Evolutionary conservation across 768 basidiomycete genomes (phyloP), one percentile per base, ranked within the genome.

Genomic region (Xerocomus potaroensis): DNA sequence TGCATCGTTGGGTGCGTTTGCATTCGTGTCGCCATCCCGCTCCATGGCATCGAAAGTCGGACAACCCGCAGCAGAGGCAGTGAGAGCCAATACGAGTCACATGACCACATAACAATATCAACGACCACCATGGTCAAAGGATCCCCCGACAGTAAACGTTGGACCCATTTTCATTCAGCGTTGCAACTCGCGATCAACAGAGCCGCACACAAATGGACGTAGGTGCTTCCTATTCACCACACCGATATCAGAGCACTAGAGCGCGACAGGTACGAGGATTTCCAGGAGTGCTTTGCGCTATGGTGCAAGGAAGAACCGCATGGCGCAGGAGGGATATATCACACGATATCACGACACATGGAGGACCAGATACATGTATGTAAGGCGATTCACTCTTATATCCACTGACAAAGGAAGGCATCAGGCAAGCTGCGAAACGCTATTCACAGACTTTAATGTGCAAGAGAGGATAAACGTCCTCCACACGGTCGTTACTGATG

Each of bases 391-490:
- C 4, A 21, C 31, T 29, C 21, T 41, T 22, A 34, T 21, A 22
- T 45, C 27, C 45, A 16, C 23, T 41, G 32, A 55, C 37, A 16
- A 29, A 3, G 33, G 11, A 14, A 42, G n/a, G 26, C 24, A n/a
- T n/a, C 43, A 88, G 85, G 75, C 77, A 30, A 78, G 82, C 50
- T 73, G 84, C 32, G 83, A 88, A 42, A 76, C 80, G 30, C 51
- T 90, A n/a, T 83, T 88, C 61, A 77, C 72, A 23, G 76, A 83
- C 45, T 83, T 84, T 56, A 72, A 78, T 41, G 80, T 85, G 2
- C 78, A 79, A 53, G 80, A 83, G 36, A 83, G 79, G 53, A 76
- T 90, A 26, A 87, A 91, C 60, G 72, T 72, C 4, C 71, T 91
- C 11, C 86, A 90, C 50, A 72, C 72, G 10, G 76, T 87, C 12